phyloP scores from a whole-genome alignment of 73 alveolate species.

The Paramecium pentaurelia region DNA sequence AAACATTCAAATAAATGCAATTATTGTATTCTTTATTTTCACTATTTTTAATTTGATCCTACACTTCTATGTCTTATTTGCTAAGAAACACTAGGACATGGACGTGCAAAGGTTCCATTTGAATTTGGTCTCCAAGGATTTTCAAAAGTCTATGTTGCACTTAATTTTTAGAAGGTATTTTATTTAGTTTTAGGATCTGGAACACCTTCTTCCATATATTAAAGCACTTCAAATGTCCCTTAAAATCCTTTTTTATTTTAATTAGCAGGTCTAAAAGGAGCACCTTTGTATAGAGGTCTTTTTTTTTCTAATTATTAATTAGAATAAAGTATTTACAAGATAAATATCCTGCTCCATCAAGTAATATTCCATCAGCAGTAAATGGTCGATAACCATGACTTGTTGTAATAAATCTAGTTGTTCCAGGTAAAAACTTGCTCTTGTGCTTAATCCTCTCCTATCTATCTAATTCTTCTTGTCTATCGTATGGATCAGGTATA shows the following conservation, averaged over 20 bases:
- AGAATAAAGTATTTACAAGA: not conserved
- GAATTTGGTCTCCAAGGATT: slow-evolving; percentile 15
- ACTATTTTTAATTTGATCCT: not conserved
- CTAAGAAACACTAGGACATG: not conserved
- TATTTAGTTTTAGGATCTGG: not conserved
- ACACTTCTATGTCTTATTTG: not conserved
- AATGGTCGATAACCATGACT: not conserved
- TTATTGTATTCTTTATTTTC: not conserved
- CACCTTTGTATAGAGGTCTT: not conserved
- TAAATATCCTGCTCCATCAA: slow-evolving; percentile 23
- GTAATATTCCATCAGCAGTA: not conserved
- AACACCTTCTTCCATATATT: not conserved
- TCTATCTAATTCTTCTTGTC: slow-evolving; percentile 44
- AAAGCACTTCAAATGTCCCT: slow-evolving; percentile 20
- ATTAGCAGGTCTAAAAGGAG: slow-evolving; percentile 11
- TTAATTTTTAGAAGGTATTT: not conserved
- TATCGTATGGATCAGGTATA: slow-evolving; percentile 39
- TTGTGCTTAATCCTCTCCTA: not conserved
- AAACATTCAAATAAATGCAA: not conserved
- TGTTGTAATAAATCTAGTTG: not conserved
- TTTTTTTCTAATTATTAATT: not conserved
- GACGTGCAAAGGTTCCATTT: slow-evolving; percentile 14
- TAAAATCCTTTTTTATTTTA: not conserved
- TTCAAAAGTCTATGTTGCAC: not conserved
- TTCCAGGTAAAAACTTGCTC: slow-evolving; percentile 9